A percentile compares a stretch with the other conserved stretches of the same genome.
These are phyloP conservation scores for Syzygium oleosum DNA, from an alignment of 345 rosid genomes.

Conservation along the genomic window DNA sequence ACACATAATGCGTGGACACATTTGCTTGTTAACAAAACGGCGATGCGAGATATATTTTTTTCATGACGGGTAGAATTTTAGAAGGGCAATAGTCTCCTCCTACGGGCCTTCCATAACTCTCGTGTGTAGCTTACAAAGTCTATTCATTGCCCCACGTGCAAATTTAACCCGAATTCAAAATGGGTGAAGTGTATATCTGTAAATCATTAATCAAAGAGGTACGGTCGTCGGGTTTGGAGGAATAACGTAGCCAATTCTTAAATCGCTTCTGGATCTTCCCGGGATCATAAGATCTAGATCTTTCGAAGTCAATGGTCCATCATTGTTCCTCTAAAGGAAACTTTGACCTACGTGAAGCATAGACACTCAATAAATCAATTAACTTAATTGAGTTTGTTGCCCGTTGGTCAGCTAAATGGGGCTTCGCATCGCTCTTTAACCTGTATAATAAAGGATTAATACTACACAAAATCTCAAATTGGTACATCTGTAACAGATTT, in stretches of 20 bases:
- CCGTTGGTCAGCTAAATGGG: too few species aligned
- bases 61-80: neutral
- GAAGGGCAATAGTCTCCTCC: neutral
- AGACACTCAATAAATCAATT: neutral
- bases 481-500: too few species aligned
- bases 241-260: fast-evolving
- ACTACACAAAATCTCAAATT: too few species aligned
- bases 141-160: fast-evolving
- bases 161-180: neutral
- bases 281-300: neutral
- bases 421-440: too few species aligned
- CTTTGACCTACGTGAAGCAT: neutral
- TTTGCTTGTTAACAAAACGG: neutral
- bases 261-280: neutral
- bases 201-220: neutral
- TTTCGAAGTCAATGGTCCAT: neutral
- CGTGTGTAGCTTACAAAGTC: neutral
- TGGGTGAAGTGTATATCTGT: too few species aligned
- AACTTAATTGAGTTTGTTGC: neutral
- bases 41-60: neutral
- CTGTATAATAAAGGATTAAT: too few species aligned
- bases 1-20: neutral
- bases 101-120: neutral
- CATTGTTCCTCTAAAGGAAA: neutral
- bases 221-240: neutral